Evolutionary conservation across 2,329 filamentous ascomycete genomes (phyloP).

Genomic region (Colletotrichum abscissum): DNA sequence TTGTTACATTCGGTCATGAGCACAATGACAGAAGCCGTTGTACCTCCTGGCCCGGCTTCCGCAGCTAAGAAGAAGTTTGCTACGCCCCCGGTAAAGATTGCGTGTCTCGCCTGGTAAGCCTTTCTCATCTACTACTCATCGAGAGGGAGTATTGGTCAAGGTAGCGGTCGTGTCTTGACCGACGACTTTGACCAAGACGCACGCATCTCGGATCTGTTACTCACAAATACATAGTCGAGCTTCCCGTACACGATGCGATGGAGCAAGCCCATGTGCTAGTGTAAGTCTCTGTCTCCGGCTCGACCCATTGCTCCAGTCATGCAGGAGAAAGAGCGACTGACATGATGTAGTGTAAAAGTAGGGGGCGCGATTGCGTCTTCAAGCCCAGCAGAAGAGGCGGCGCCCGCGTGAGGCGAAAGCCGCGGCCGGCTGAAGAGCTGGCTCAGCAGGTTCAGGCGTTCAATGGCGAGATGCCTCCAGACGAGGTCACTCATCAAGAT

Average conservation of each 20-base stretch:
- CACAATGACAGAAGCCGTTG: conserved; percentile 37
- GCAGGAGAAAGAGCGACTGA: conserved; percentile 29
- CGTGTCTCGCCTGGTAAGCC: conserved; percentile 61
- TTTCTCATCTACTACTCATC: neutral
- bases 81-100: conserved; percentile 61
- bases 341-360: conserved; percentile 49
- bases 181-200: no score
- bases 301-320: neutral
- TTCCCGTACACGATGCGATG: conserved; percentile 59
- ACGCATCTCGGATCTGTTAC: neutral
- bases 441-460: conserved; percentile 41
- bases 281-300: conserved; percentile 43
- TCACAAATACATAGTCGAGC: conserved; percentile 48
- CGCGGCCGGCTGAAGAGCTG: conserved; percentile 20
- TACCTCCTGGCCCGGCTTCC: conserved; percentile 23
- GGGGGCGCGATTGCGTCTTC: conserved; percentile 55
- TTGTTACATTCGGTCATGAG: conserved; percentile 20
- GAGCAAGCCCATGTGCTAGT: conserved; percentile 54
- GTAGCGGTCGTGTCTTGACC: neutral
- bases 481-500: conserved; percentile 43
- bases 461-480: conserved; percentile 40
- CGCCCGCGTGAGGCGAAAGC: conserved; percentile 55
- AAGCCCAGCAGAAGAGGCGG: conserved; percentile 56
- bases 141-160: neutral
- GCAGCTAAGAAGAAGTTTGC: conserved; percentile 53